Evolutionary conservation across 106 monocot species (phyloP), one percentile per base, ranked within the genome.

Genomic region (Allium cepa): DNA sequence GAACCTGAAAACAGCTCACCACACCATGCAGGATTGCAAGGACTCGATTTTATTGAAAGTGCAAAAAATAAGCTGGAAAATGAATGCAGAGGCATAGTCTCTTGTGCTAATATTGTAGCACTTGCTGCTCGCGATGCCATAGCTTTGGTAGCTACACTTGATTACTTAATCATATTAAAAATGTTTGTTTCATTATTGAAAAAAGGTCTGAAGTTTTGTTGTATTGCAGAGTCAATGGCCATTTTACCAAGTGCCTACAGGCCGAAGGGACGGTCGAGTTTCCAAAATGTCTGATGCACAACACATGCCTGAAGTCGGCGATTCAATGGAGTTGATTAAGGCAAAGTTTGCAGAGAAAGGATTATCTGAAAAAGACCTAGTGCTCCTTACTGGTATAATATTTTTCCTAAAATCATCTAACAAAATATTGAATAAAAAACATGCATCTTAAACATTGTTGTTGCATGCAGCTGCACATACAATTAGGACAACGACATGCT

Each of bases 401-500:
- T 15, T 12, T 55, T 8, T 11, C 3, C 53, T 11, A 61, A 7
- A 10, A 61, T 10, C 61, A 61, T 10, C 15, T 55, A 11, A 28
- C 8, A 9, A 11, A 27, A 53, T 70, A 4, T 36, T 36, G 3
- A 36, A 36, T 5, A 36, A 36, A 36, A 36, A 36, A 36, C 36
- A 36, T 36, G 36, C 36, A 36, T 36, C 5, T 36, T 36, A 36
- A 36, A 36, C 36, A 36, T 0, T 36, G 5, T 3, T 36, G 36
- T 36, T 36, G 36, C 36, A 36, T 64, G 26, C 67, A 87, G 84
- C 79, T 36, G 91, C 91, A 36, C 91, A 91, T 68, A 91, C 91
- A 0, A 82, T 91, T 17, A 87, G 91, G 10, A 80, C 79, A 2
- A 80, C 91, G 5, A 82, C 87, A 12, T 91, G 91, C 71, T 87